Evolutionary conservation across 2,329 filamentous ascomycete species (phyloP).

Genomic region (Alternaria panax): DNA sequence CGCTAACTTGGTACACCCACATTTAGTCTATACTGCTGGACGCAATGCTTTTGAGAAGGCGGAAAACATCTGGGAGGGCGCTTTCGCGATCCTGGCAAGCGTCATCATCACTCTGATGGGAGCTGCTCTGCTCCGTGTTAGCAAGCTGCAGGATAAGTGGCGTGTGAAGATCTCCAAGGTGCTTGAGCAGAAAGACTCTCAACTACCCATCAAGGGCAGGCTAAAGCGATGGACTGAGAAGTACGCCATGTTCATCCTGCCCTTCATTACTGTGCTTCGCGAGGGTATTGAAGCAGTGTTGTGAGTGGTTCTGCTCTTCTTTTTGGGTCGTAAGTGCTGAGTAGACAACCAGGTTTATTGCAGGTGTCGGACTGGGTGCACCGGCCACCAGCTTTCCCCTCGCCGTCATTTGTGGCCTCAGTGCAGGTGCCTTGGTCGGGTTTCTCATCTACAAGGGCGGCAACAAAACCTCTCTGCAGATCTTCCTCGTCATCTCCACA

Average conservation of each 20-base stretch:
- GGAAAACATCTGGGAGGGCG: conserved; percentile 82
- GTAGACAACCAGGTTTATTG: conserved; percentile 67
- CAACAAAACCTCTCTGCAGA: conserved; percentile 70
- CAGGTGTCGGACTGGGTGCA: conserved; percentile 78
- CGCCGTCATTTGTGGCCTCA: conserved; percentile 74
- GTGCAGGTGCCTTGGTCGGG: conserved; percentile 71
- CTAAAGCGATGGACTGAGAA: conserved; percentile 74
- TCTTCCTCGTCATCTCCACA: conserved; percentile 82
- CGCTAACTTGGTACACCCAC: too few relatives aligned
- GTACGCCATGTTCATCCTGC: conserved; percentile 85
- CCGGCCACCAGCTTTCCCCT: conserved; percentile 80
- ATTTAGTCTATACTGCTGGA: conserved; percentile 67
- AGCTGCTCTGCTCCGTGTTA: conserved; percentile 78
- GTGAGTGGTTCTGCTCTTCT: conserved; percentile 20
- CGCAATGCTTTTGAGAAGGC: conserved; percentile 70
- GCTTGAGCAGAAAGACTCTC: conserved; percentile 63
- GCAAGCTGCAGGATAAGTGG: conserved; percentile 88
- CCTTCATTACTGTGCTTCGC: conserved; percentile 85
- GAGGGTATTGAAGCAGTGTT: conserved; percentile 88
- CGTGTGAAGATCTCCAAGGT: conserved; percentile 78
- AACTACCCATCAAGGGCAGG: conserved; percentile 49
- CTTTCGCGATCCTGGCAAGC: conserved; percentile 76
- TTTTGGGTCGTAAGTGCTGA: neutral
- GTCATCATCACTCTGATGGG: conserved; percentile 85
- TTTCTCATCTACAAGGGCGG: conserved; percentile 79